Percentiles rank a stretch among this genome's conserved stretches.
phyloP scores from a whole-genome alignment of 202 grass and related monocot species.

The Setaria italica region DNA sequence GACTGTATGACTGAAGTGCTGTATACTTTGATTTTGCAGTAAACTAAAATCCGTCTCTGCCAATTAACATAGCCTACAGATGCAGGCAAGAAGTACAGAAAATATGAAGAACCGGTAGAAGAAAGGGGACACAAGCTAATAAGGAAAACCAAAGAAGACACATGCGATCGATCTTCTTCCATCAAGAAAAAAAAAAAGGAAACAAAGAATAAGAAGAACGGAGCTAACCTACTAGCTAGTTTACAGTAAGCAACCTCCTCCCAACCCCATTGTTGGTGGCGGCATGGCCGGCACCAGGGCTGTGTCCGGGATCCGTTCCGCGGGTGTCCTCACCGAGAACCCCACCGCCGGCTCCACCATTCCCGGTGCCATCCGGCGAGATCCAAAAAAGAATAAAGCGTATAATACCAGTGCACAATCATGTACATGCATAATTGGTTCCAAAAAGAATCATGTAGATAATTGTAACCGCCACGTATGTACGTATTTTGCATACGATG shows the following conservation, averaged over 20 bases:
- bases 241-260: too few species aligned
- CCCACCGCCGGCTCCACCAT: neutral
- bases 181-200: neutral
- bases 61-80: neutral
- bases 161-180: neutral
- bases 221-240: neutral
- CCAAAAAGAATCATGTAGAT: too few species aligned
- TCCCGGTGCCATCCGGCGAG: neutral
- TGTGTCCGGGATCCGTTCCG: conserved; percentile 59
- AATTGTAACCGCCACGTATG: too few species aligned
- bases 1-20: neutral
- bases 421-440: too few species aligned
- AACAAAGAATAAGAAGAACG: neutral
- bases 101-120: neutral
- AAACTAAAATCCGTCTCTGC: neutral
- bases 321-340: conserved; percentile 45
- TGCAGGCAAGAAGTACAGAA: neutral
- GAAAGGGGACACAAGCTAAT: neutral
- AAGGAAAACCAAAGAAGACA: neutral
- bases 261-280: conserved; percentile 13
- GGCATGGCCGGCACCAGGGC: conserved; percentile 67
- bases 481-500: too few species aligned
- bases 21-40: neutral
- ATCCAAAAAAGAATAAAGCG: neutral
- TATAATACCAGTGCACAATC: too few species aligned